Conservation (phyloP, 1,139 yeast species). For the Pichia norvegensis region DNA sequence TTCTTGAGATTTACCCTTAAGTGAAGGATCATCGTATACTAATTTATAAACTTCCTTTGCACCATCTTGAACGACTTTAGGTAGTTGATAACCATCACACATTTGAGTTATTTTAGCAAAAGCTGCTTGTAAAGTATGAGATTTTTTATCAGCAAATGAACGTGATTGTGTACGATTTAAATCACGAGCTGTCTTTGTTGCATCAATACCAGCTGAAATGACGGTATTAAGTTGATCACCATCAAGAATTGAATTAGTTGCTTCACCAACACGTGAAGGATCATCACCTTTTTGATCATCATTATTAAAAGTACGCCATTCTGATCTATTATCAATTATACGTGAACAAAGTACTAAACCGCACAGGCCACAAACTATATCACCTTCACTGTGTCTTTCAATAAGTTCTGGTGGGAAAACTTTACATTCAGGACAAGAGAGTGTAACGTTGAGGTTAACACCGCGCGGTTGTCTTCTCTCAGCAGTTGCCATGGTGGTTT, state of each 20-base stretch:
- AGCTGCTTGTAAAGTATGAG: constrained; percentile 81
- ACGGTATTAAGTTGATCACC: constrained; percentile 89
- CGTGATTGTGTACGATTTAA: constrained; percentile 83
- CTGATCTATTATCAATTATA: constrained; percentile 91
- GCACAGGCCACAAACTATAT: constrained; percentile 94
- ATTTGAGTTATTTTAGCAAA: constrained; percentile 87
- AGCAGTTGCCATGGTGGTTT: constrained; percentile 11
- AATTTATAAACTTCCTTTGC: constrained; percentile 94
- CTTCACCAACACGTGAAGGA: constrained; percentile 99
- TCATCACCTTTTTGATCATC: constrained; percentile 98
- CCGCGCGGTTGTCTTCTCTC: constrained; percentile 21
- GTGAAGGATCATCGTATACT: constrained; percentile 79
- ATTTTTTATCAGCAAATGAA: constrained; percentile 78
- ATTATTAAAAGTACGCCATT: constrained; percentile 96
- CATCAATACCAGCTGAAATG: constrained; percentile 79
- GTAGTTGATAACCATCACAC: constrained; percentile 95
- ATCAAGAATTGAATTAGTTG: constrained; percentile 89
- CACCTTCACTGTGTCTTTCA: constrained; percentile 95
- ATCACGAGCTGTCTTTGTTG: constrained; percentile 72
- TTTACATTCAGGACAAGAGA: constrained; percentile 94
- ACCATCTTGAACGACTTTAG: constrained; percentile 92
- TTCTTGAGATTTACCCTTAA: constrained; percentile 89
- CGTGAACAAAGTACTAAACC: constrained; percentile 89
- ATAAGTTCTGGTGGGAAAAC: constrained; percentile 92
- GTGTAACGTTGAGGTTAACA: constrained; percentile 69